Conservation (phyloP, 345 rosid species). For the Nasturtium officinale region DNA sequence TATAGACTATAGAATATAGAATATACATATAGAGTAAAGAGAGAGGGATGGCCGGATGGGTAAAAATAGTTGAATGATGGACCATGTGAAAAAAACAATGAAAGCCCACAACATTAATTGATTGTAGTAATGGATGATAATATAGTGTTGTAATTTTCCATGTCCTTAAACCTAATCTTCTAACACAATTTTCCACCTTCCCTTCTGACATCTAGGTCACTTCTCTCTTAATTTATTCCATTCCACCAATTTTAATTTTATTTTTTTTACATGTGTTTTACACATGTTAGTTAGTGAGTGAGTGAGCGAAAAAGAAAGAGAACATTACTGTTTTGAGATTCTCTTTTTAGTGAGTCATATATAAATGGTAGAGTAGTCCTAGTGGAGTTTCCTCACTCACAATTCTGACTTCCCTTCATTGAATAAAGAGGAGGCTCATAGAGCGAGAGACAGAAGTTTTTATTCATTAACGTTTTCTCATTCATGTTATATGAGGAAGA, state of each 20-base stretch:
- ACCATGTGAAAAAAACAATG: conserved; percentile 40
- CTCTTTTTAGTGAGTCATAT: conserved; percentile 16
- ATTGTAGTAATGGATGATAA: conserved; percentile 32
- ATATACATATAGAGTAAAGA: not conserved
- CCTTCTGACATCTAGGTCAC: conserved; percentile 42
- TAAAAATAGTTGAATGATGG: conserved; percentile 39
- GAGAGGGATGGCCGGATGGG: conserved; percentile 32
- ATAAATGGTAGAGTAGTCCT: conserved; percentile 30
- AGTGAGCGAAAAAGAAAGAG: conserved; percentile 9
- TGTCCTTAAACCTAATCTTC: conserved; percentile 38
- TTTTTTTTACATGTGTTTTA: conserved; percentile 13
- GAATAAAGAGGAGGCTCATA: conserved; percentile 33
- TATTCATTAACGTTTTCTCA: conserved; percentile 17
- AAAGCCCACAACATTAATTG: conserved; percentile 43
- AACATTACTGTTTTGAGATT: conserved; percentile 23
- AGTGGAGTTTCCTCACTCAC: conserved; percentile 36
- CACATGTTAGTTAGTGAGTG: conserved; percentile 36
- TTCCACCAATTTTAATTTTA: not conserved
- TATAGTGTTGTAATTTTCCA: conserved; percentile 38
- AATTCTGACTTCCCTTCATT: conserved; percentile 32
- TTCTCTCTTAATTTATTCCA: conserved; percentile 33
- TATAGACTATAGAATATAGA: not conserved
- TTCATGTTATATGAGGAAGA: conserved; percentile 9
- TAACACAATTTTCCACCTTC: conserved; percentile 34
- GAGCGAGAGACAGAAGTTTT: conserved; percentile 1